Evolutionary conservation across 2,329 filamentous ascomycete genomes (phyloP).

Genomic region (Stemphylium beticola): DNA sequence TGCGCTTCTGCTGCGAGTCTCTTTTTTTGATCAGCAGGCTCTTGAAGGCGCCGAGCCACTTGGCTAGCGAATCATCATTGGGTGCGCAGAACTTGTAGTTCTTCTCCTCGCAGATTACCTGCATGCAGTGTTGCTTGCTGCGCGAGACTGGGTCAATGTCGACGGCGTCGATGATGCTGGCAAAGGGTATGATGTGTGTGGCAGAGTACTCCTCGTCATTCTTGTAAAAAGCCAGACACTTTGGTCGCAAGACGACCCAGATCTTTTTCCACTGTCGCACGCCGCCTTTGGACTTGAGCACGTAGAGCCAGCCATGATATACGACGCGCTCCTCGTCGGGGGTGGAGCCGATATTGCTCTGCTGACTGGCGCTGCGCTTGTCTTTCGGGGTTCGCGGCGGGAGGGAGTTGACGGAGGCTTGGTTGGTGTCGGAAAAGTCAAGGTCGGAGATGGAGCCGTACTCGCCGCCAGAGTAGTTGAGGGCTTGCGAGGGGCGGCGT

Average conservation of each 20-base stretch:
- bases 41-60: slow-evolving; percentile 89
- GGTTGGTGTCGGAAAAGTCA: slow-evolving; percentile 80
- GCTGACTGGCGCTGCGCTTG: slow-evolving; percentile 66
- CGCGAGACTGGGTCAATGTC: slow-evolving; percentile 88
- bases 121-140: slow-evolving; percentile 85
- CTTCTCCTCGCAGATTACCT: slow-evolving; percentile 90
- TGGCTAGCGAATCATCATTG: slow-evolving; percentile 81
- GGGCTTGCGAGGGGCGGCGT: slow-evolving; percentile 66
- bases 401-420: slow-evolving; percentile 58
- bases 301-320: slow-evolving; percentile 88
- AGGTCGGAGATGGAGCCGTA: slow-evolving; percentile 85
- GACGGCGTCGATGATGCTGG: slow-evolving; percentile 83
- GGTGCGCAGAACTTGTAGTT: slow-evolving; percentile 63
- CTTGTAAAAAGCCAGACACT: slow-evolving; percentile 89
- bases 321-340: slow-evolving; percentile 84
- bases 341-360: slow-evolving; percentile 57
- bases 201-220: slow-evolving; percentile 89
- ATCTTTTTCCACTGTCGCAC: slow-evolving; percentile 93
- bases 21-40: slow-evolving; percentile 76
- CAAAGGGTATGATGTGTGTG: slow-evolving; percentile 78
- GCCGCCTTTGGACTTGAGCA: slow-evolving; percentile 80
- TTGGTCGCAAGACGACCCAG: slow-evolving; percentile 88
- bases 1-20: slow-evolving; percentile 51
- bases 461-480: slow-evolving; percentile 68
- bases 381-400: slow-evolving; percentile 27